These are phyloP conservation scores for Fragaria vesca DNA, from an alignment of 306 rosid genomes.

Conservation along the genomic window DNA sequence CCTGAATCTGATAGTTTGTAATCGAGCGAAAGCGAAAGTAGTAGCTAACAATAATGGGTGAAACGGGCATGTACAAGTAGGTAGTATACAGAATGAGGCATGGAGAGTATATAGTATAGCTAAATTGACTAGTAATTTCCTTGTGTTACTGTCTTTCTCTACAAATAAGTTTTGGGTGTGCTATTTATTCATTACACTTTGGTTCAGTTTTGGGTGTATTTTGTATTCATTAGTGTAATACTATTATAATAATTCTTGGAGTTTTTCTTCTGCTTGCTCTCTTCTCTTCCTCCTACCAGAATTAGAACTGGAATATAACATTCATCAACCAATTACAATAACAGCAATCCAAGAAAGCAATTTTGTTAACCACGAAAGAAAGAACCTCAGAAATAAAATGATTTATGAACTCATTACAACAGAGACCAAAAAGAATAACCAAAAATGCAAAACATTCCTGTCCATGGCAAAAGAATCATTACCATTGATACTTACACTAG, in stretches of 20 bases:
- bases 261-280: not conserved
- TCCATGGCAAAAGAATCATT: not conserved
- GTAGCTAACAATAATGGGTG: slow-evolving; percentile 34
- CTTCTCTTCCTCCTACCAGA: not conserved
- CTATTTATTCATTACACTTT: slow-evolving; percentile 27
- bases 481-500: slow-evolving; percentile 8
- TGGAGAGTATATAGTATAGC: slow-evolving; percentile 50
- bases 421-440: not conserved
- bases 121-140: slow-evolving; percentile 33
- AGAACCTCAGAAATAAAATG: not conserved
- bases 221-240: not conserved
- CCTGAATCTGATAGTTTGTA: slow-evolving; percentile 13
- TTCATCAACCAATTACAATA: not conserved
- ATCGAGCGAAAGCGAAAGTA: slow-evolving; percentile 19
- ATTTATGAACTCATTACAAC: not conserved
- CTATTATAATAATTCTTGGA: not conserved
- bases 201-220: not conserved
- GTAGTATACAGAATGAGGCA: slow-evolving; percentile 38
- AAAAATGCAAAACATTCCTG: not conserved
- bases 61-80: slow-evolving; percentile 36
- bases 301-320: not conserved
- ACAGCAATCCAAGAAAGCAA: not conserved
- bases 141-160: slow-evolving; percentile 29
- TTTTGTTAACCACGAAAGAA: not conserved
- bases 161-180: slow-evolving; percentile 46